Conservation (phyloP, 768 basidiomycete species). For the Lactarius evosmus region DNA sequence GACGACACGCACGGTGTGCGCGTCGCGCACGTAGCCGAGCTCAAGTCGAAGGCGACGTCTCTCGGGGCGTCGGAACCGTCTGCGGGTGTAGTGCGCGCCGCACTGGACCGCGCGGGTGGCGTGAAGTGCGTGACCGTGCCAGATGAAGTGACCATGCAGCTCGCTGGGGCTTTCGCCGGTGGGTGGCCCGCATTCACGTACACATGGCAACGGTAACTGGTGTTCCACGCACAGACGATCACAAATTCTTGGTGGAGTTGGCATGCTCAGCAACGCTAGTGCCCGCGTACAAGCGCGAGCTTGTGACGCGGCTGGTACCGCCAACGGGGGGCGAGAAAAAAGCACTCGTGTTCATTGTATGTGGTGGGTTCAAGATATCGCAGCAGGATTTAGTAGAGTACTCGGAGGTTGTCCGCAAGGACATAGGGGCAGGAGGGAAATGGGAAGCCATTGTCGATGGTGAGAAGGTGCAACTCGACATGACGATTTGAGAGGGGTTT, state of each 20-base stretch:
- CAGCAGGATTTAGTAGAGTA: slow-evolving; percentile 52
- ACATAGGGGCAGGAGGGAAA: slow-evolving; percentile 18
- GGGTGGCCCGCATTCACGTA: slow-evolving; percentile 27
- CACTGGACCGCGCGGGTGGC: slow-evolving; percentile 54
- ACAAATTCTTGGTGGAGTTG: slow-evolving; percentile 71
- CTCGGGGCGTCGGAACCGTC: slow-evolving; percentile 68
- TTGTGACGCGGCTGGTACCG: slow-evolving; percentile 55
- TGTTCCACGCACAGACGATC: slow-evolving; percentile 52
- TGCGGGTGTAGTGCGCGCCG: slow-evolving; percentile 59
- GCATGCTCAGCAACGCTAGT: slow-evolving; percentile 69
- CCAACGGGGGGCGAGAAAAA: slow-evolving; percentile 30
- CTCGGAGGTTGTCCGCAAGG: slow-evolving; percentile 38
- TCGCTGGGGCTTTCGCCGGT: slow-evolving; percentile 58
- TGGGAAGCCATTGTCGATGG: slow-evolving; percentile 10
- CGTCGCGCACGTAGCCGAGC: slow-evolving; percentile 53
- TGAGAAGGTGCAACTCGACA: slow-evolving; percentile 3
- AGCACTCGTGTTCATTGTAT: slow-evolving; percentile 62
- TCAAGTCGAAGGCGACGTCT: slow-evolving; percentile 67
- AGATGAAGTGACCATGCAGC: slow-evolving; percentile 67
- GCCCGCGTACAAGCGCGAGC: slow-evolving; percentile 55
- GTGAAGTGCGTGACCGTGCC: slow-evolving; percentile 59
- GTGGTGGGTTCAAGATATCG: slow-evolving; percentile 69
- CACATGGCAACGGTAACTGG: not conserved
- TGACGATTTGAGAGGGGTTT: not conserved
- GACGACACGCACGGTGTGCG: slow-evolving; percentile 46